Base-by-base conservation (phyloP, 768 basidiomycete genomes). In the Calvatia gigantea region DNA sequence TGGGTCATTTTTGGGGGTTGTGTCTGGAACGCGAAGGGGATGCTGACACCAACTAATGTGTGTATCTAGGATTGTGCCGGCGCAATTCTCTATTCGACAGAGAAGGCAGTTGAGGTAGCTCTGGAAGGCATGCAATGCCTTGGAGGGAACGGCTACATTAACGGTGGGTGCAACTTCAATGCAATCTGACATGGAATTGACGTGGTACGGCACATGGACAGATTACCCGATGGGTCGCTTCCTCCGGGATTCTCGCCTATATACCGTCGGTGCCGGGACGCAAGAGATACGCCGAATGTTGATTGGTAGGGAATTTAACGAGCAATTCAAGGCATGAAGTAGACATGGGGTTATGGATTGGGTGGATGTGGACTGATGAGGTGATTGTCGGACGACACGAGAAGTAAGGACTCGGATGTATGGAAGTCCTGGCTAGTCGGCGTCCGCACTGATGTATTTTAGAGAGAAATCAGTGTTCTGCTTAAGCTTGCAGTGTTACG, bases 121-220 rank as follows among this genome's bases (percentile, higher is more conserved):
- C 72, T 91, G 63, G 94, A 95, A 65, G 91, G 84, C 7, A 93
- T 94, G 87, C 94, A 96, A 64, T 94, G 91, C 65, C 75, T 96
- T 39, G 94, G 94, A 47, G 94, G 95, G 6, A 97, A 97, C 66
- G 95, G 94, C 11, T 98, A 96, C 68, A 94, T 94, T 69, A 96
- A 96, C 60, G 92, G 92, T 89, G 51, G 60, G 61, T 50, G n/a
- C 41, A 47, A 15, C 19, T 25, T 43, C 29, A 11, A 42, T 44
- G n/a, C 25, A 37, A 42, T 33, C 28, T 46, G 23, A 28, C 42
- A 35, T 8, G 47, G 28, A 50, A 38, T 51, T 58, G 59, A 50
- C 47, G 28, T 37, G 51, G 39, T 48, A 33, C 42, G 19, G 29
- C 37, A 31, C 31, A 45, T 45, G 2, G 27, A 28, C 62, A 94